These are phyloP conservation scores for Leccinum barrowsii DNA, from an alignment of 768 basidiomycete genomes.

Conservation along the genomic window DNA sequence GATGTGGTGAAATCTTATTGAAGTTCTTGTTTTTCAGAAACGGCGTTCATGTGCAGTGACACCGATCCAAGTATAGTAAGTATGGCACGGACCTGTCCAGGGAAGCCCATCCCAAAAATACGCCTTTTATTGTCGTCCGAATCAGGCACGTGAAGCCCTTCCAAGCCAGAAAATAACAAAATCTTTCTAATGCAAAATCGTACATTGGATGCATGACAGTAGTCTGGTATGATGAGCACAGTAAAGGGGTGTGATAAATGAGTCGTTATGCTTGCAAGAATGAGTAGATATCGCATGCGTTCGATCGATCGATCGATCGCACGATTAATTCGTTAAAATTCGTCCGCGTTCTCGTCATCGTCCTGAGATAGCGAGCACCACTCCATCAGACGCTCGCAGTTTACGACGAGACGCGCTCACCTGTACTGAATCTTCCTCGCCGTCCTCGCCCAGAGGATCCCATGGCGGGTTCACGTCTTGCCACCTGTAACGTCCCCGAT, in stretches of 20 bases:
- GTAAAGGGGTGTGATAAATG: neutral
- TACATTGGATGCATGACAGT: neutral
- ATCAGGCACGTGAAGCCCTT: neutral
- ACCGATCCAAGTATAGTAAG: neutral
- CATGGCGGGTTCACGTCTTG: slow-evolving; percentile 16
- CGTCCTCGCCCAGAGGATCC: slow-evolving; percentile 26
- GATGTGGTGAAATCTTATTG: neutral
- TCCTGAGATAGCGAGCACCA: neutral
- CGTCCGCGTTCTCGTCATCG: neutral
- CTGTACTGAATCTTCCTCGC: slow-evolving; percentile 16
- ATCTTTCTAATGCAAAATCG: neutral
- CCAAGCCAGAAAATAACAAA: neutral
- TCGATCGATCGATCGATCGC: neutral
- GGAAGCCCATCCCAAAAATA: neutral
- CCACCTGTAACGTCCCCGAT: slow-evolving; percentile 19
- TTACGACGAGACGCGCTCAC: neutral
- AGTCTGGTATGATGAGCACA: neutral
- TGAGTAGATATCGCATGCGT: neutral
- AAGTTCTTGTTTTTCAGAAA: neutral
- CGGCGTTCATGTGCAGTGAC: neutral
- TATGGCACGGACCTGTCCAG: neutral
- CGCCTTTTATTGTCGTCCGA: neutral
- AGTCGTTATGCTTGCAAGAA: neutral
- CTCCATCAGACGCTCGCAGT: neutral
- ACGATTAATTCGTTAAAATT: neutral